phyloP scores from a whole-genome alignment of 805 yeast species.

The Myxozyma neotropica region DNA sequence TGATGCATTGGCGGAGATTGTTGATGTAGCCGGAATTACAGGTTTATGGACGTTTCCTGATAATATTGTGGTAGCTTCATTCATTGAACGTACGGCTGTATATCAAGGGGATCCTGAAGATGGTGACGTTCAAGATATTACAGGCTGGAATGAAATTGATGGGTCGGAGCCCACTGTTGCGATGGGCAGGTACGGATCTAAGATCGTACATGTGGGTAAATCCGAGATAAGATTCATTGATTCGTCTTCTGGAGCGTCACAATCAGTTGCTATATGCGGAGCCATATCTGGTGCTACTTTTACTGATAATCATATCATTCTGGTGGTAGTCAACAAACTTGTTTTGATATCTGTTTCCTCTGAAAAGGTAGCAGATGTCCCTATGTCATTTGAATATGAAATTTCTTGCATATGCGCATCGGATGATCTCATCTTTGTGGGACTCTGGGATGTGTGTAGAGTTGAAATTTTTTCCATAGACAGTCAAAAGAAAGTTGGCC shows the following conservation, averaged over 20 bases:
- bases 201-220: slow-evolving; percentile 6
- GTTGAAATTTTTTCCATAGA: slow-evolving; percentile 11
- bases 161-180: slow-evolving; percentile 19
- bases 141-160: slow-evolving; percentile 21
- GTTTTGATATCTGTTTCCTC: slow-evolving; percentile 6
- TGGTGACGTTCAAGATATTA: slow-evolving; percentile 11
- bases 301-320: slow-evolving; percentile 6
- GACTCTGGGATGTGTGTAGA: slow-evolving; percentile 22
- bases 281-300: slow-evolving; percentile 20
- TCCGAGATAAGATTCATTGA: slow-evolving; percentile 2
- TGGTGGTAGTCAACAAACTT: slow-evolving; percentile 2
- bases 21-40: slow-evolving; percentile 18
- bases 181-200: slow-evolving; percentile 3
- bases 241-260: not conserved
- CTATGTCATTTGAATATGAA: slow-evolving; percentile 13
- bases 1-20: slow-evolving; percentile 21
- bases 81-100: slow-evolving; percentile 25
- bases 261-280: not conserved
- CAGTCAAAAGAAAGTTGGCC: slow-evolving; percentile 2
- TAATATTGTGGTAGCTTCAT: slow-evolving; percentile 25
- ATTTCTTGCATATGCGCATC: slow-evolving; percentile 23
- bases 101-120: slow-evolving; percentile 18
- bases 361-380: not conserved
- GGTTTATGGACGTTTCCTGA: slow-evolving; percentile 28
- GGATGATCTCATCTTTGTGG: slow-evolving; percentile 19